phyloP scores from a whole-genome alignment of 1,284 basidiomycete genomes.

The Boletus semigastroideus region DNA sequence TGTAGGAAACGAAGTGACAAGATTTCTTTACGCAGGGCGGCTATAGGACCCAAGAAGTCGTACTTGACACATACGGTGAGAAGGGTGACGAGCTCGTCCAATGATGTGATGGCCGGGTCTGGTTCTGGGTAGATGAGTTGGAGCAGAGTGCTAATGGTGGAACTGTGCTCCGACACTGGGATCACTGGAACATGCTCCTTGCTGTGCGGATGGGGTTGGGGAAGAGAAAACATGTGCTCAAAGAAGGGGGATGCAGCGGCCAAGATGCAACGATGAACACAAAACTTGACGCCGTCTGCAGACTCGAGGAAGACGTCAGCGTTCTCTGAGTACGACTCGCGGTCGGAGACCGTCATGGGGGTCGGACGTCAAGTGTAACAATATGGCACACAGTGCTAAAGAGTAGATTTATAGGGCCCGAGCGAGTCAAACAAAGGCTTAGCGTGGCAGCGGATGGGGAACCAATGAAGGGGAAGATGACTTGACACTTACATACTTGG shows the following conservation, averaged over 20 bases:
- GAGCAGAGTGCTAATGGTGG: conserved; percentile 49
- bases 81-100: conserved; percentile 55
- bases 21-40: conserved; percentile 50
- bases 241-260: conserved; percentile 66
- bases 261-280: conserved; percentile 62
- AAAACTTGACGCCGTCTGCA: conserved; percentile 48
- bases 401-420: conserved; percentile 20
- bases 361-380: neutral
- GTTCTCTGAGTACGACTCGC: conserved; percentile 44
- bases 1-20: conserved; percentile 49
- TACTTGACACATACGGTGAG: conserved; percentile 64
- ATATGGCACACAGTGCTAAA: neutral
- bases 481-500: conserved; percentile 24
- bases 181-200: conserved; percentile 44
- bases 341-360: conserved; percentile 27
- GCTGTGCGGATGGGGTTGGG: conserved; percentile 41
- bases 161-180: conserved; percentile 51
- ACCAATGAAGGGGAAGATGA: neutral
- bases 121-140: conserved; percentile 56
- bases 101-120: conserved; percentile 41
- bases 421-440: conserved; percentile 4
- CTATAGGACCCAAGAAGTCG: conserved; percentile 50
- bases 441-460: neutral
- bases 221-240: conserved; percentile 64
- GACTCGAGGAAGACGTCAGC: conserved; percentile 59